Percentiles rank a stretch among this genome's conserved stretches.
Evolutionary conservation across 2,329 filamentous ascomycete species (phyloP).

Genomic region (Fusarium phyllophilum): DNA sequence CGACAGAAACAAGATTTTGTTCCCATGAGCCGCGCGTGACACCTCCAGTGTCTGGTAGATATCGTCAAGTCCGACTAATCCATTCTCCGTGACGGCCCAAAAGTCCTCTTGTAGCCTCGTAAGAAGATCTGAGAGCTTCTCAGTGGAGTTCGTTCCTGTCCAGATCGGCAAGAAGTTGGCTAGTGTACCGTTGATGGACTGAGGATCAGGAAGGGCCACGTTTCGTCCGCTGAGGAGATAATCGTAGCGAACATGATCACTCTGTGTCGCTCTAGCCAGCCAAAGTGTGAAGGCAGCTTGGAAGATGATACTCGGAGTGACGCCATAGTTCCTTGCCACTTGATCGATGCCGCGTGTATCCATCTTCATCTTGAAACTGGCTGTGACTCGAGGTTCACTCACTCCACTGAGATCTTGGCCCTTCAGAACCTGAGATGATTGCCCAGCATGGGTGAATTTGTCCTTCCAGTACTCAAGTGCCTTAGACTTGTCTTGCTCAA

Average conservation of each 20-base stretch:
- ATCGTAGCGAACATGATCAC: not conserved
- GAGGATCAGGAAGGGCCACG: not conserved
- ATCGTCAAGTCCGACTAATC: not conserved
- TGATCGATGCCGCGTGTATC: not conserved
- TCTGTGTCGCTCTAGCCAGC: not conserved
- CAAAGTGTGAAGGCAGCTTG: not conserved
- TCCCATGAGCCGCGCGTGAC: not conserved
- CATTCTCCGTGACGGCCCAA: not conserved
- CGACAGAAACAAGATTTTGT: not conserved
- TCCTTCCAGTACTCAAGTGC: not conserved
- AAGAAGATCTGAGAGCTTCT: not conserved
- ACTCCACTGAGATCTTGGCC: not conserved
- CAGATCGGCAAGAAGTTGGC: not conserved
- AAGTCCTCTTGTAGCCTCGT: not conserved
- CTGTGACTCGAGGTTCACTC: not conserved
- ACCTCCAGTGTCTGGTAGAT: not conserved
- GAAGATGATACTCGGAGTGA: not conserved
- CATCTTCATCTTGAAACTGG: not conserved
- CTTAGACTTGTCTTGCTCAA: not conserved
- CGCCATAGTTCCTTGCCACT: not conserved
- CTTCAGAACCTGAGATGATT: not conserved
- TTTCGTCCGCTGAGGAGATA: constrained; percentile 4
- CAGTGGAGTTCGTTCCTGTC: accelerated
- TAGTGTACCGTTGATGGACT: not conserved
- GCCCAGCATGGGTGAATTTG: not conserved